Evolutionary conservation across 768 basidiomycete genomes (phyloP), one percentile per base, ranked within the genome.

Genomic region (Sarcomyxa edulis): DNA sequence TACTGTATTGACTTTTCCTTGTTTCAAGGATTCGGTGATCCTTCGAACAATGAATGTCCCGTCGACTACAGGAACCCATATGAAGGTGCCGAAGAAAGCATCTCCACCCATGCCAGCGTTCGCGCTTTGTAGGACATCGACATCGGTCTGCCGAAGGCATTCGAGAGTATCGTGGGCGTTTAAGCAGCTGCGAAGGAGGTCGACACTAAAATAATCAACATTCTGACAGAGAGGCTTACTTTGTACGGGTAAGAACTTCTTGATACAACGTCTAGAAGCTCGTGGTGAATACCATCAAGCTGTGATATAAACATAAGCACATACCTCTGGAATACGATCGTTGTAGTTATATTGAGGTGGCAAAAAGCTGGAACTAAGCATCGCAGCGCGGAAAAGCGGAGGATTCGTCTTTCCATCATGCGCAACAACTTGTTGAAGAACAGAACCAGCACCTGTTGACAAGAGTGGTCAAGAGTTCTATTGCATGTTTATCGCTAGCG

Each of bases 401-500:
- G 72, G 71, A 7, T 55, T 45, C 1, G 71, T 74, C 24, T 62
- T 55, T 15, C 73, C 72, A 11, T 57, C 59, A 25, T 72, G 56
- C 6, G 73, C 72, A 21, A 74, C 49, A 1, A 72, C 33, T 22
- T 75, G 72, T 36, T 74, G 72, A 5, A 74, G 20, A 6, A 74
- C 71, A 2, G 72, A 74, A 4, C 71, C 72, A 27, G 65, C 73
- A 40, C 68, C 68, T 66, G 26, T 22, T 12, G 11, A 7, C 14
- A 11, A n/a, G 15, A 2, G 14, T 9, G 11, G 24, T 9, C 20
- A 35, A 10, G 2, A 4, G 20, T 8, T 3, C 2, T 21, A 6
- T 19, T 21, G 9, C 8, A 22, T 37, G 26, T 19, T 4, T 20
- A 25, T 7, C 5, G 21, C 7, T 12, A n/a, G 22, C 12, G 7